Conservation (phyloP, 805 yeast species). For the Suhomyces faveliae region DNA sequence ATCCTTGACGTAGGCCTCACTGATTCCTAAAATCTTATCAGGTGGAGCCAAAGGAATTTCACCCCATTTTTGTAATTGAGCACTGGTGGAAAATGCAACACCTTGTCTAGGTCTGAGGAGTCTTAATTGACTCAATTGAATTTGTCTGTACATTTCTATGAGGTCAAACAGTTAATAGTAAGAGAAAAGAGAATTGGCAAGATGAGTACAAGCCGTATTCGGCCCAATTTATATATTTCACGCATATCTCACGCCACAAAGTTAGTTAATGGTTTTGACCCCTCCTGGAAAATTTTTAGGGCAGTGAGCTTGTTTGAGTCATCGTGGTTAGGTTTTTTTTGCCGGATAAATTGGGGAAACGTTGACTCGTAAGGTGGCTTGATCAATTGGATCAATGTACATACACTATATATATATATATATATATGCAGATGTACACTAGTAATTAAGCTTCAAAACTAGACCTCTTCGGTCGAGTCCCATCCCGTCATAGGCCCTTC, state of each 20-base stretch:
- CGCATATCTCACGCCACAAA: background rate
- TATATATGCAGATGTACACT: background rate
- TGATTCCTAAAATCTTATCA: slow-evolving; percentile 80
- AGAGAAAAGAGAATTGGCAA: background rate
- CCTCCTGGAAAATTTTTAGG: slow-evolving; percentile 7
- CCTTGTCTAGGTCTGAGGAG: slow-evolving; percentile 6
- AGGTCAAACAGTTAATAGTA: background rate
- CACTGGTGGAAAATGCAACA: slow-evolving; percentile 8
- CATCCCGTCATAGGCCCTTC: background rate
- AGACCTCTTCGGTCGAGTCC: background rate
- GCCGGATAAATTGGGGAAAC: background rate
- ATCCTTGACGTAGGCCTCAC: slow-evolving; percentile 73
- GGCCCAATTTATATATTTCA: background rate
- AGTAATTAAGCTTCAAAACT: background rate
- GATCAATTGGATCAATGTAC: background rate
- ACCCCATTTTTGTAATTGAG: slow-evolving; percentile 11
- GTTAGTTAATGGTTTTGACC: background rate
- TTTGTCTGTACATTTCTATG: slow-evolving; percentile 7
- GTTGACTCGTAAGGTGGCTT: background rate
- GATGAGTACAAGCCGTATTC: background rate
- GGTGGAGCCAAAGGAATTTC: slow-evolving; percentile 63
- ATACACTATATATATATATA: background rate
- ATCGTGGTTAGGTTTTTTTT: slow-evolving; percentile 1
- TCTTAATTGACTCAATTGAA: slow-evolving; percentile 3
- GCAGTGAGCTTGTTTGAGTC: slow-evolving; percentile 3